Conservation (phyloP, 1,139 yeast species). For the Suhomyces bokatorum region DNA sequence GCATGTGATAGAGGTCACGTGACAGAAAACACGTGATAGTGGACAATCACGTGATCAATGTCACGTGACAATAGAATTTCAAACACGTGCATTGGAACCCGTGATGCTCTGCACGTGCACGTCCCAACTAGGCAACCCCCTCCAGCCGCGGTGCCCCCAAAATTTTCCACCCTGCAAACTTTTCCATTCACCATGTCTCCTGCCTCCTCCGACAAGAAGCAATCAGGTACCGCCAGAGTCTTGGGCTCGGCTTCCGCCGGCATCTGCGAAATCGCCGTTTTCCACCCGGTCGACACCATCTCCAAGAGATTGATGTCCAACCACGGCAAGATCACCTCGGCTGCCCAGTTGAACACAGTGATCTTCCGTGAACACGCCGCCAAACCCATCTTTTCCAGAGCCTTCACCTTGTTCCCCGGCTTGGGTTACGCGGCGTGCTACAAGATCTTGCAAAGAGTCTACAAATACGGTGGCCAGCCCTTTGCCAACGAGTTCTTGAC, state of each 20-base stretch:
- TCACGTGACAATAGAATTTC: too few relatives aligned
- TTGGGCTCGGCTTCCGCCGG: slow-evolving; percentile 98
- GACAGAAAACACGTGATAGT: not conserved
- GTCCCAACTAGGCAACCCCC: slow-evolving; percentile 9
- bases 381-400: slow-evolving; percentile 67
- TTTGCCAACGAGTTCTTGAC: slow-evolving; percentile 92
- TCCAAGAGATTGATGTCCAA: slow-evolving; percentile 98
- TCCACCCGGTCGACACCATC: slow-evolving; percentile 98
- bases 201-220: slow-evolving; percentile 68
- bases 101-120: not conserved
- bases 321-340: slow-evolving; percentile 67
- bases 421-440: slow-evolving; percentile 97
- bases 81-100: too few relatives aligned
- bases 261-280: slow-evolving; percentile 90
- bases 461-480: slow-evolving; percentile 99
- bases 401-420: slow-evolving; percentile 92
- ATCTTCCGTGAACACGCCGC: slow-evolving; percentile 82
- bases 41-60: not conserved
- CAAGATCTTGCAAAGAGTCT: slow-evolving; percentile 94
- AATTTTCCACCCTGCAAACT: slow-evolving; percentile 11
- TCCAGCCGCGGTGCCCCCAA: slow-evolving; percentile 18
- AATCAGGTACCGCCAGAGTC: slow-evolving; percentile 86
- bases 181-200: slow-evolving; percentile 46
- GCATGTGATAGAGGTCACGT: not conserved
- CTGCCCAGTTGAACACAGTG: slow-evolving; percentile 73